These are phyloP conservation scores for Dothistroma pini DNA, from an alignment of 2,329 filamentous ascomycete species.

Conservation along the genomic window DNA sequence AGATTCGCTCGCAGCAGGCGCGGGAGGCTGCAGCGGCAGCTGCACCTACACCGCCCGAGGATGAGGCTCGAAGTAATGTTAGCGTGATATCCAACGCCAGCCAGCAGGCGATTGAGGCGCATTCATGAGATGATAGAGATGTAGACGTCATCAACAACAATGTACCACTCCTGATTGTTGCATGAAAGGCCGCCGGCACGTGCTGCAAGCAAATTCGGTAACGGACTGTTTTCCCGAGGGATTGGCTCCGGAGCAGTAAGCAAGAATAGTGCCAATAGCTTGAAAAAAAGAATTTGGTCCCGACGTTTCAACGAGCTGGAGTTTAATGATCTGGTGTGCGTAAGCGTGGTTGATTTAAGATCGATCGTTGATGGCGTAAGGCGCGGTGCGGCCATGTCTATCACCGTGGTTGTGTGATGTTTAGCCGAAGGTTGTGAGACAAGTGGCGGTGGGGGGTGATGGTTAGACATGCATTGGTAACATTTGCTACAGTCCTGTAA, in stretches of 20 bases:
- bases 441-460: too few species aligned
- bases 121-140: background rate
- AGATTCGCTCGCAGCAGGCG: conserved; percentile 42
- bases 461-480: too few species aligned
- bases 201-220: background rate
- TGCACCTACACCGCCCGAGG: background rate
- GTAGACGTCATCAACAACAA: background rate
- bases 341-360: background rate
- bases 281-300: background rate
- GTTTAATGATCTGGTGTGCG: background rate
- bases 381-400: background rate
- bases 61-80: background rate
- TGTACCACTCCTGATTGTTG: too few species aligned
- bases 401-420: background rate
- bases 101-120: background rate
- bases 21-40: conserved; percentile 8
- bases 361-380: background rate
- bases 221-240: background rate
- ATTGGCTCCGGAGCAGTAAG: background rate
- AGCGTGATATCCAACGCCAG: background rate
- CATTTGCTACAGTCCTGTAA: background rate
- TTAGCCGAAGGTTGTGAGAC: too few species aligned
- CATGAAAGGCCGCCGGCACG: too few species aligned
- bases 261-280: background rate
- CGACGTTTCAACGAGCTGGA: background rate